Conservation (phyloP, 106 monocot genomes). For the Acanthochlamys bracteata region DNA sequence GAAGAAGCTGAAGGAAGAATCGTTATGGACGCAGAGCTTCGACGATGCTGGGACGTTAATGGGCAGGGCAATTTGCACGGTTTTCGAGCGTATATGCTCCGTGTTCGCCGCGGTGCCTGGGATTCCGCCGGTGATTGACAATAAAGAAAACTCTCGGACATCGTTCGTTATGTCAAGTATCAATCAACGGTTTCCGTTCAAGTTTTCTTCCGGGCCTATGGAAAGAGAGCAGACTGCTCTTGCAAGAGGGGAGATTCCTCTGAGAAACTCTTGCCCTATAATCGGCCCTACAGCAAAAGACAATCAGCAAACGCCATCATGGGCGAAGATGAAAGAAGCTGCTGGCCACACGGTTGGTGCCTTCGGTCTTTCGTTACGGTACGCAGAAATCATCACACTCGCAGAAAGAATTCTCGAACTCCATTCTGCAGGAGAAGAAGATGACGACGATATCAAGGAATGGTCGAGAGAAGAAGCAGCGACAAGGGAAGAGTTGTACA, state of each 20-base stretch:
- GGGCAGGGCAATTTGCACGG: constrained; percentile 28
- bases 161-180: constrained; percentile 1
- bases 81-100: constrained; percentile 51
- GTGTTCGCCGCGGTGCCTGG: constrained; percentile 39
- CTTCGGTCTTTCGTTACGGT: constrained; percentile 32
- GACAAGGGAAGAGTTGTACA: constrained; percentile 41
- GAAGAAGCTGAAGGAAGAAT: constrained; percentile 38
- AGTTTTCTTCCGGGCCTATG: constrained; percentile 31
- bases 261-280: constrained; percentile 51
- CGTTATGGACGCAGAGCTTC: constrained; percentile 49
- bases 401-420: constrained; percentile 31
- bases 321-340: constrained; percentile 19
- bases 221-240: constrained; percentile 6
- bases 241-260: neutral
- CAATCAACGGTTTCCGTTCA: neutral
- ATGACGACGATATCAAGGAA: no score
- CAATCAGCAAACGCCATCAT: neutral
- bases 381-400: constrained; percentile 44
- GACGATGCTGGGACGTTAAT: constrained; percentile 54
- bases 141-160: neutral
- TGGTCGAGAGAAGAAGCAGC: constrained; percentile 10
- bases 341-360: constrained; percentile 30
- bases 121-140: constrained; percentile 23
- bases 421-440: constrained; percentile 11
- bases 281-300: neutral